Percentiles rank a stretch among this genome's conserved stretches.
phyloP scores from a whole-genome alignment of 495 filamentous ascomycete genomes.

The Talaromyces borbonicus region DNA sequence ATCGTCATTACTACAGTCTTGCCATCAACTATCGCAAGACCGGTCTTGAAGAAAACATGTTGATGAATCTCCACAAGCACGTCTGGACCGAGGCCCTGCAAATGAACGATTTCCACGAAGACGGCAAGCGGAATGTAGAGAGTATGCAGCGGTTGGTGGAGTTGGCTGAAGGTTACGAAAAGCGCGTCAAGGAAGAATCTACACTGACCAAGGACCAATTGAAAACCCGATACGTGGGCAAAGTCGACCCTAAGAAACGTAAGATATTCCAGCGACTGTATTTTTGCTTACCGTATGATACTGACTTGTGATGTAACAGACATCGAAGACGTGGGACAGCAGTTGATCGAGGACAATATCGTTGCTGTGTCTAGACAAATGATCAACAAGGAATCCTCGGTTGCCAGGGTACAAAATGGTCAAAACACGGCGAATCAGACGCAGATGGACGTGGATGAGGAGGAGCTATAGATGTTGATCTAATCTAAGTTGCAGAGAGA shows the following conservation, averaged over 20 bases:
- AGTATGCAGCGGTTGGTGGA: conserved; percentile 76
- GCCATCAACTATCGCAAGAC: conserved; percentile 98
- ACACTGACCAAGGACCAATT: conserved; percentile 94
- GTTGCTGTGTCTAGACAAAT: conserved; percentile 92
- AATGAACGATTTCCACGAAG: conserved; percentile 91
- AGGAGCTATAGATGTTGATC: conserved; percentile 38
- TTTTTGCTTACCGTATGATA: conserved; percentile 1
- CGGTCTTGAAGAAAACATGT: conserved; percentile 95
- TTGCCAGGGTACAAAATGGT: conserved; percentile 39
- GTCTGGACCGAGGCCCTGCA: conserved; percentile 96
- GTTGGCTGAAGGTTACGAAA: conserved; percentile 94
- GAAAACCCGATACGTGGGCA: conserved; percentile 98
- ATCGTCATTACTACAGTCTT: conserved; percentile 98
- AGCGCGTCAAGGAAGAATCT: conserved; percentile 95
- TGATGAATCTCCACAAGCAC: conserved; percentile 99
- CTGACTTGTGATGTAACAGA: conserved; percentile 41
- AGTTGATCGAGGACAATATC: conserved; percentile 97
- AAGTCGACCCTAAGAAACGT: conserved; percentile 98
- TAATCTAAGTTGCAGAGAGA: conserved; percentile 4
- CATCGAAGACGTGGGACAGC: conserved; percentile 89
- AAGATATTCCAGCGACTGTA: conserved; percentile 24
- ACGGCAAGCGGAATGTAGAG: conserved; percentile 74
- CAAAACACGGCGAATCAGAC: conserved; percentile 48
- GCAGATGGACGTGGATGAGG: conserved; percentile 51
- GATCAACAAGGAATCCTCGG: conserved; percentile 95